Base-by-base conservation (phyloP, 2,329 filamentous ascomycete species). In the Cercospora janseana region DNA sequence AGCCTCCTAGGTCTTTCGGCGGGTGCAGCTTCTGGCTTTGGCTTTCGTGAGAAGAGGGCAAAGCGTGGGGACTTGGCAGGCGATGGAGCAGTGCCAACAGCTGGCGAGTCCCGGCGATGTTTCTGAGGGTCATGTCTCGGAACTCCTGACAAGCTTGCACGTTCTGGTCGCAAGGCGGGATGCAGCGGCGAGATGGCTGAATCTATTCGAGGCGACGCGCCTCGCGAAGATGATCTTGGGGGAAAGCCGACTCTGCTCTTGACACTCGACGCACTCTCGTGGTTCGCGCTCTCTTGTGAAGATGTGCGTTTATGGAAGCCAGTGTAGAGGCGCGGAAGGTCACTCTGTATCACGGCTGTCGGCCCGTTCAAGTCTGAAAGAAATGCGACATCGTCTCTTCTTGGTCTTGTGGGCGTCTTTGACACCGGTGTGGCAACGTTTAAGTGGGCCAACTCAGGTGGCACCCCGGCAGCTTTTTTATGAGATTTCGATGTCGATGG, bases 11-110 rank as follows among this genome's bases (percentile, higher is more conserved):
- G 75, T 64, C 79, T 82, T n/a, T 83, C 78, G 0, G 66, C 52
- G 8, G 70, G 53, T n/a, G 69, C 65, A 32, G 81, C 76, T 0
- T 80, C 76, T 7, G 18, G 24, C 67, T 88, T 94, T 10, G 82
- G 82, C 49, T 82, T 83, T 57, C 86, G 81, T 6, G 84, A 76
- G 61, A 95, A 95, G 46, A 95, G 77, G 1, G 86, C 85, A 66
- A 95, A 93, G 2, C 86, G 80, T 6, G 80, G 77, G 28, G 82
- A 80, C 9, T 79, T 78, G 7, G 75, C 77, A 3, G 81, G 72
- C 46, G 76, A 79, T 3, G 83, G 79, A 2, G 82, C 80, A 55
- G 76, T 83, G 50, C 74, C 67, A 20, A 65, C 45, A 6, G 71
- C 49, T 59, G 72, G 47, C 57, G 67, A 57, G 42, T 66, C n/a